These are phyloP conservation scores for Pichia sporocuriosa DNA, from an alignment of 805 yeast species.

Conservation along the genomic window DNA sequence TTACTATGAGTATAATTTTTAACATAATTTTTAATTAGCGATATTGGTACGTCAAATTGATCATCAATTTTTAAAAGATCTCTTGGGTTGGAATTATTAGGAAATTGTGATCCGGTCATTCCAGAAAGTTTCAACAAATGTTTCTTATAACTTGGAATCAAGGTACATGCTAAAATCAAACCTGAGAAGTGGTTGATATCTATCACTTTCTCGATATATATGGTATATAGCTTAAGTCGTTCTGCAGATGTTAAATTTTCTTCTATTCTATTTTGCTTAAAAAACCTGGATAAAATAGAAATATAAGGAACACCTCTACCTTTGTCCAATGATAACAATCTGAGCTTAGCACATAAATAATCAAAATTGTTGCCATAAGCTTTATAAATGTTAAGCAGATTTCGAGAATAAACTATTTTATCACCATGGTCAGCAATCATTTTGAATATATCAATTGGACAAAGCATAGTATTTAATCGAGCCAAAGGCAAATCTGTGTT, in stretches of 20 bases:
- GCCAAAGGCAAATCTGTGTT: no score
- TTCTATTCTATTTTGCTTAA: not conserved
- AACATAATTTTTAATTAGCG: not conserved
- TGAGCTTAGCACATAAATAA: not conserved
- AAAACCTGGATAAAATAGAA: not conserved
- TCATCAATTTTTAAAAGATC: not conserved
- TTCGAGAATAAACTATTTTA: not conserved
- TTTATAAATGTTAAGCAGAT: not conserved
- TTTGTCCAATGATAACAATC: not conserved
- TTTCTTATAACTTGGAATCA: constrained; percentile 3
- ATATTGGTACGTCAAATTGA: not conserved
- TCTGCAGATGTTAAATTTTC: not conserved
- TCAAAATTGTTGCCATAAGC: constrained; percentile 2
- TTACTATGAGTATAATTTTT: not conserved
- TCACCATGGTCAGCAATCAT: not conserved
- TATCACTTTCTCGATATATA: not conserved
- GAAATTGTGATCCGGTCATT: not conserved
- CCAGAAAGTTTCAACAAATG: not conserved
- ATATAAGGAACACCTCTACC: not conserved
- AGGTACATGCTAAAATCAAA: not conserved
- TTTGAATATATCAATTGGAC: constrained; percentile 1
- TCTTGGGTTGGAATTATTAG: not conserved
- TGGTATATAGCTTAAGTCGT: not conserved
- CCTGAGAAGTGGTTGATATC: not conserved
- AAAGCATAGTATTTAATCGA: not conserved